phyloP scores from a whole-genome alignment of 768 basidiomycete species.

The Hirschioporus abietinus region DNA sequence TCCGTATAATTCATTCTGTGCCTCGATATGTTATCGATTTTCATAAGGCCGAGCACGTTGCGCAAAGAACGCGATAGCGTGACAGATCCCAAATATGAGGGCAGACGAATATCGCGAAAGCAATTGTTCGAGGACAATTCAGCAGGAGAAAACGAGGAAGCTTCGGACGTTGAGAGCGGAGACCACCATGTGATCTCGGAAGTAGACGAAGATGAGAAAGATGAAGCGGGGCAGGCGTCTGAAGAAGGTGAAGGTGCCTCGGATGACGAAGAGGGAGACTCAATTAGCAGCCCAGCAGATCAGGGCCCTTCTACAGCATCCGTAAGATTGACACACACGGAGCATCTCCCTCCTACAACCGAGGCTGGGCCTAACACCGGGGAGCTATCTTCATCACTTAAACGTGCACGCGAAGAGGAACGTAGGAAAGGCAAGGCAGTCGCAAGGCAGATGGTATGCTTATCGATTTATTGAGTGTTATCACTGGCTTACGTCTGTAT shows the following conservation, averaged over 20 bases:
- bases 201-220: conserved; percentile 10
- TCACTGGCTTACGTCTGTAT: neutral
- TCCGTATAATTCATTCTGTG: neutral
- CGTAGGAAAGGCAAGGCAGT: conserved; percentile 80
- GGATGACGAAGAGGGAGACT: conserved; percentile 14
- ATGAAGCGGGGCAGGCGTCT: conserved; percentile 9
- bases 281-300: neutral
- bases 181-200: conserved; percentile 10
- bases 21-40: neutral
- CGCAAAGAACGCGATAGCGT: conserved; percentile 61
- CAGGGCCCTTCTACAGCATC: conserved; percentile 1
- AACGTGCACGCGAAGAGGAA: conserved; percentile 61
- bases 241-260: conserved; percentile 19
- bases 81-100: conserved; percentile 76
- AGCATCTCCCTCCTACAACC: neutral
- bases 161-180: conserved; percentile 15
- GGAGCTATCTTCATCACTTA: conserved; percentile 49
- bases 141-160: conserved; percentile 11
- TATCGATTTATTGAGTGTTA: neutral
- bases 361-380: conserved; percentile 21
- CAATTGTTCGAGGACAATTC: conserved; percentile 24
- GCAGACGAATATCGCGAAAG: conserved; percentile 56
- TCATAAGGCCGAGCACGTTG: conserved; percentile 58
- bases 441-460: conserved; percentile 72
- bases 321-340: conserved; percentile 3